A percentile compares a stretch with the other conserved stretches of the same genome.
phyloP scores from a whole-genome alignment of 805 yeast genomes.

The Tetrapisispora nanseiensis region DNA sequence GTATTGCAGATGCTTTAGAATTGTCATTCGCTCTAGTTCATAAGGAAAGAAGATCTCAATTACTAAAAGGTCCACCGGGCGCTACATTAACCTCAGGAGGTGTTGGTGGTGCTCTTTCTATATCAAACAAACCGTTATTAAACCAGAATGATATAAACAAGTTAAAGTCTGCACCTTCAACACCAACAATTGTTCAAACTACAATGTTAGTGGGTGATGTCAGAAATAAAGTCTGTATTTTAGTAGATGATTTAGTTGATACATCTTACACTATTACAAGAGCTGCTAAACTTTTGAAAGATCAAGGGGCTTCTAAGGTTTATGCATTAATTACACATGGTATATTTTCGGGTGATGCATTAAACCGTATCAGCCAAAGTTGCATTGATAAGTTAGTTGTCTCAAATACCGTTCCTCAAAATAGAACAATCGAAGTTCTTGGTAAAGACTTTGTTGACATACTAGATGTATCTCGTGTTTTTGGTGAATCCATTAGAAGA shows the following conservation, averaged over 20 bases:
- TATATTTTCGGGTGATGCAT: slow-evolving; percentile 84
- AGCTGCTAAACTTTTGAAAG: slow-evolving; percentile 85
- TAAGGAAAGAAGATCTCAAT: slow-evolving; percentile 66
- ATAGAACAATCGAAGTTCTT: slow-evolving; percentile 38
- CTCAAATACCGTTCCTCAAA: slow-evolving; percentile 88
- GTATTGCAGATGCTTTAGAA: slow-evolving; percentile 82
- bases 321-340: slow-evolving; percentile 90
- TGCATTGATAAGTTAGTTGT: slow-evolving; percentile 77
- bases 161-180: slow-evolving; percentile 6
- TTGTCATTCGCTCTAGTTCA: slow-evolving; percentile 90
- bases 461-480: slow-evolving; percentile 75
- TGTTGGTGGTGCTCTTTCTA: slow-evolving; percentile 20
- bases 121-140: slow-evolving; percentile 15
- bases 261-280: slow-evolving; percentile 86
- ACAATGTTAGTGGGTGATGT: slow-evolving; percentile 97
- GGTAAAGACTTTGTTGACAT: slow-evolving; percentile 60
- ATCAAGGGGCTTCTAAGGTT: slow-evolving; percentile 83
- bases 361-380: slow-evolving; percentile 54
- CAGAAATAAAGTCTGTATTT: slow-evolving; percentile 71
- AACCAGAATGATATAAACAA: slow-evolving; percentile 16
- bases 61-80: slow-evolving; percentile 29
- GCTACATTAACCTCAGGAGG: slow-evolving; percentile 26
- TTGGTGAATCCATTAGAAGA: slow-evolving; percentile 92
- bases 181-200: slow-evolving; percentile 45
- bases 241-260: slow-evolving; percentile 89